These are phyloP conservation scores for Ceratocystiopsis brevicomis DNA, from an alignment of 2,329 filamentous ascomycete genomes.

Conservation along the genomic window DNA sequence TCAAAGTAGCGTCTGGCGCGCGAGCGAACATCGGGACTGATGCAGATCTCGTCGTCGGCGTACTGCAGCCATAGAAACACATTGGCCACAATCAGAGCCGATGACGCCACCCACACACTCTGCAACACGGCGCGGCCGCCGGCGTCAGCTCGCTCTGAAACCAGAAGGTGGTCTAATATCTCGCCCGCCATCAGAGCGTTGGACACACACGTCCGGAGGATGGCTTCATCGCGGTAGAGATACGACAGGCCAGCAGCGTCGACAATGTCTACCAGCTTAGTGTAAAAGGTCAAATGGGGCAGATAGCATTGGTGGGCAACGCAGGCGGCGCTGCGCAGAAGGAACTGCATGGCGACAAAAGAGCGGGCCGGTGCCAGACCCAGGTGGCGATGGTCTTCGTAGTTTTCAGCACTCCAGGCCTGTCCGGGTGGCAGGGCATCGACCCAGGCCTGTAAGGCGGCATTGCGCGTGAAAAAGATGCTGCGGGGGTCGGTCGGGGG, in stretches of 20 bases:
- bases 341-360: slow-evolving; percentile 12
- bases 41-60: slow-evolving; percentile 6
- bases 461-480: slow-evolving; percentile 1
- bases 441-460: slow-evolving; percentile 6
- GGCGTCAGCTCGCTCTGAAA: no score
- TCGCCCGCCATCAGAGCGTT: slow-evolving; percentile 8
- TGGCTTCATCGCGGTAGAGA: slow-evolving; percentile 6
- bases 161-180: slow-evolving; percentile 7
- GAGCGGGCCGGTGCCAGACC: slow-evolving; percentile 4
- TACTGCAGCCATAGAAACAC: slow-evolving; percentile 10
- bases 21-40: not conserved
- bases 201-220: slow-evolving; percentile 9
- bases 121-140: slow-evolving; percentile 1
- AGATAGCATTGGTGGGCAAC: slow-evolving; percentile 12
- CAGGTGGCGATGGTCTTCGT: slow-evolving; percentile 5
- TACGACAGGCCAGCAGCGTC: slow-evolving; percentile 11
- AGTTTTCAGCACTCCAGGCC: slow-evolving; percentile 7
- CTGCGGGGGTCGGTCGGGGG: slow-evolving; percentile 6
- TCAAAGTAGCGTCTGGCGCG: slow-evolving; percentile 4
- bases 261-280: slow-evolving; percentile 8
- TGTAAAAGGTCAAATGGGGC: slow-evolving; percentile 9
- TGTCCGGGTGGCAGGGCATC: slow-evolving; percentile 7
- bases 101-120: slow-evolving; percentile 10
- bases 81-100: slow-evolving; percentile 9
- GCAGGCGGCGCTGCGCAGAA: slow-evolving; percentile 10